These are phyloP conservation scores for Saccharomycopsis javanensis DNA, from an alignment of 805 yeast genomes.

Conservation along the genomic window DNA sequence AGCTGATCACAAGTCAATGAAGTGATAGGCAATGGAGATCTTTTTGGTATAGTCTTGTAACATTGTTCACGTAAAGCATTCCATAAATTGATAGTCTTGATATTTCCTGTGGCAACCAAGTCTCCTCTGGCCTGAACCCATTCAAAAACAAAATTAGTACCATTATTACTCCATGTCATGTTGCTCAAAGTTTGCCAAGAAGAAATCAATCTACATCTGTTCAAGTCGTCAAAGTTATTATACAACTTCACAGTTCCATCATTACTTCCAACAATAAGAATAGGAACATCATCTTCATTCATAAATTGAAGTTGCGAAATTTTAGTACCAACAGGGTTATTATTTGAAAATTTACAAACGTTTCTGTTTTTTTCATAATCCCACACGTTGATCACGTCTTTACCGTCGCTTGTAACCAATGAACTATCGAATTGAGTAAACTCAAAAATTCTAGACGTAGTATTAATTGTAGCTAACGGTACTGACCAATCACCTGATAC, in stretches of 20 bases:
- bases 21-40: constrained; percentile 83
- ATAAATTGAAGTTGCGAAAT: constrained; percentile 78
- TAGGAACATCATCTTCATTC: constrained; percentile 87
- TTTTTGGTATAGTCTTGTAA: constrained; percentile 78
- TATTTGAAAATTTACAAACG: constrained; percentile 65
- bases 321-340: constrained; percentile 79
- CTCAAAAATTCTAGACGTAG: constrained; percentile 68
- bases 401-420: constrained; percentile 70
- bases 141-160: constrained; percentile 77
- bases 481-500: constrained; percentile 80
- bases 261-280: constrained; percentile 78
- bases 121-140: constrained; percentile 98
- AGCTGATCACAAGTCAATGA: constrained; percentile 91
- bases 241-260: constrained; percentile 91
- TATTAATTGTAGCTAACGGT: constrained; percentile 47
- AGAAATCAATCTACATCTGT: constrained; percentile 54
- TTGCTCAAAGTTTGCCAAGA: constrained; percentile 94
- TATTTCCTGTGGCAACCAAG: constrained; percentile 87
- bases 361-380: constrained; percentile 66
- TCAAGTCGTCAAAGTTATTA: constrained; percentile 55
- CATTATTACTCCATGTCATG: constrained; percentile 65
- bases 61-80: constrained; percentile 93
- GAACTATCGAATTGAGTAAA: constrained; percentile 90
- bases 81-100: constrained; percentile 85
- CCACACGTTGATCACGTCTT: constrained; percentile 75